Evolutionary conservation across 148 eudicot species (phyloP), one percentile per base, ranked within the genome.

Genomic region (Amaranthus palmeri): DNA sequence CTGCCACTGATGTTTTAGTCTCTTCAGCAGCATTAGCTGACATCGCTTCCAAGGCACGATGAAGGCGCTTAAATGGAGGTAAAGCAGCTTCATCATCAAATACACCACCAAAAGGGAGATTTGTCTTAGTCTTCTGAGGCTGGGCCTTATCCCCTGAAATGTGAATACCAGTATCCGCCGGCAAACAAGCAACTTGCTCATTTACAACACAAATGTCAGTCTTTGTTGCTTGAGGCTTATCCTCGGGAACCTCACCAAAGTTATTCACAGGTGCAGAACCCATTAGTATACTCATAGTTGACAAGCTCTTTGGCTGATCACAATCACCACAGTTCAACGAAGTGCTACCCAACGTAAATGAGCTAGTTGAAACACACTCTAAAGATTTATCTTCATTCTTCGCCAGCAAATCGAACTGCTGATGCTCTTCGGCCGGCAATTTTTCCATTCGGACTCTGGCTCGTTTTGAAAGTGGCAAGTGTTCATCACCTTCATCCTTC

Each of bases 41-140:
- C 99, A 95, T 95, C 15, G 97, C 99, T 82, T 92, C 97, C 79
- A 95, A 75, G 68, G 99, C 99, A 69, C 99, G 90, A 76, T 91
- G 93, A 17, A 95, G 89, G 63, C 99, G 97, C 82, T 95, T 95
- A 7, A 93, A 91, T 59, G 97, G 99, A 63, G 99, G 99, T 81
- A 95, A 81, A 65, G 93, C 92, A 81, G 99, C 92, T 82, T 95
- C 99, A 76, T 84, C 97, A 76, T 91, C 93, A 68, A 83, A 80
- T 66, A 81, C 84, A 77, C 85, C 58, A 69, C 80, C 81, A 64
- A 74, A 56, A 0, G 81, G 79, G 52, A 77, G 86, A 18, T 72
- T 80, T 80, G 74, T 78, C 77, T 78, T 85, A 36, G 72, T 61
- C 71, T 86, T 88, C 76, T 77, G 75, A 41, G 74, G 18, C 58